Evolutionary conservation across 2,329 filamentous ascomycete species (phyloP), one percentile per base, ranked within the genome.

Genomic region (Stenocarpella maydis): DNA sequence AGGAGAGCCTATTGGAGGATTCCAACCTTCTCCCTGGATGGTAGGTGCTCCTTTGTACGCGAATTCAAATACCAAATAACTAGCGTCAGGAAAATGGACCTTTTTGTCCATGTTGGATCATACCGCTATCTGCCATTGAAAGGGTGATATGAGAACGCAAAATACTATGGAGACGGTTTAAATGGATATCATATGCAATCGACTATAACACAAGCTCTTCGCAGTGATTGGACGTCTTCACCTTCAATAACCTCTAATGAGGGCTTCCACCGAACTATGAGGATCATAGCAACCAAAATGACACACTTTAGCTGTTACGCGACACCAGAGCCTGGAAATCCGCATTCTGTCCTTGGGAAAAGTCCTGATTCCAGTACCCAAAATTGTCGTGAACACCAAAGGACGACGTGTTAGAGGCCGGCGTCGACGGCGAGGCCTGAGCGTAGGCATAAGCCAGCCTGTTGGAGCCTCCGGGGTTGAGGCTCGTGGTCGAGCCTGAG

Each of bases 341-440:
- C 2, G 71, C 37, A 61, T 79, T 79, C 3, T 69, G 72, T 14
- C 73, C 77, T 3, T 69, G 45, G 2, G 74, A 53, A 70, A 79
- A 78, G 69, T 79, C 77, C 34, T 78, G 76, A 21, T 74, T 75
- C 77, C 77, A 79, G 74, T 78, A 77, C 66, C 50, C 71, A 53
- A 74, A 75, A 0, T 74, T 73, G 39, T 78, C 76, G 60, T 79
- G 77, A 9, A 78, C 77, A 28, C 34, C 69, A 69, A 79, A 74
- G 53, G 47, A 70, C 8, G 74, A 73, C 24, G 65, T 67, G 12
- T 69, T 68, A n/a, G 72, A 72, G 1, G 73, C 71, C 12, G 75
- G 70, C 61, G 71, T 74, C 37, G 64, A 70, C 14, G 77, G 77
- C 69, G 72, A 74, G 52, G 70, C 70, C 64, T 70, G 70, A 26